Conservation (phyloP, 225 moss, liverwort and hornwort species). For the Polytrichum formosum region DNA sequence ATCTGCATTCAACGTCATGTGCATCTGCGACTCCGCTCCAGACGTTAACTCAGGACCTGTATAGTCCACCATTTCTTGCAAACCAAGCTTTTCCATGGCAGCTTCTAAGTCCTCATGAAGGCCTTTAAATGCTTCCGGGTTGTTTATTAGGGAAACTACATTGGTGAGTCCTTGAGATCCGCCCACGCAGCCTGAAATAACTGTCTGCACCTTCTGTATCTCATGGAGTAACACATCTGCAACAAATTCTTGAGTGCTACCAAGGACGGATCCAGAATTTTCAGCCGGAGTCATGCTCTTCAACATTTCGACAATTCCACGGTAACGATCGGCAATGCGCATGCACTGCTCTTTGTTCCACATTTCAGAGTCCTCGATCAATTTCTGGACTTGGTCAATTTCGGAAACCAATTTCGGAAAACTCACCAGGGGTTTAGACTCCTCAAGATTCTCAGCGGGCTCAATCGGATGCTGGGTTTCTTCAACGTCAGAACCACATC, state of each 20-base stretch:
- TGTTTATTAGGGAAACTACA: slow-evolving; percentile 17
- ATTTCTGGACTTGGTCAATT: no score
- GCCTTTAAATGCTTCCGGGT: slow-evolving; percentile 29
- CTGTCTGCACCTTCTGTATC: slow-evolving; percentile 23
- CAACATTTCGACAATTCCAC: not conserved
- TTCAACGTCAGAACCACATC: no score
- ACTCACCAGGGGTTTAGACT: no score
- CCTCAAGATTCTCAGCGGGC: no score
- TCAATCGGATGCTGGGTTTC: no score
- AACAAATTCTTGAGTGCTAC: not conserved
- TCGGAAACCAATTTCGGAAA: no score
- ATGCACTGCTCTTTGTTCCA: slow-evolving; percentile 2
- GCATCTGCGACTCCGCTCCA: no score
- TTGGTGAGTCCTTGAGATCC: slow-evolving; percentile 5
- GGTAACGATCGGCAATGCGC: not conserved
- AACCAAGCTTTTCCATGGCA: slow-evolving; percentile 14
- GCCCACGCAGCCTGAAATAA: slow-evolving; percentile 2
- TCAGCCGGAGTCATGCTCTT: not conserved
- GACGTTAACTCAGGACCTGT: not conserved
- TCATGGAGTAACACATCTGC: slow-evolving; percentile 14
- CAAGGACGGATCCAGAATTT: not conserved
- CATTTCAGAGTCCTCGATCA: no score
- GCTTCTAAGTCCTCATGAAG: slow-evolving; percentile 23
- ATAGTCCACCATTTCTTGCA: not conserved
- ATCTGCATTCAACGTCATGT: not conserved